Evolutionary conservation across 495 filamentous ascomycete genomes (phyloP).

Genomic region (Aspergillus nidulans): DNA sequence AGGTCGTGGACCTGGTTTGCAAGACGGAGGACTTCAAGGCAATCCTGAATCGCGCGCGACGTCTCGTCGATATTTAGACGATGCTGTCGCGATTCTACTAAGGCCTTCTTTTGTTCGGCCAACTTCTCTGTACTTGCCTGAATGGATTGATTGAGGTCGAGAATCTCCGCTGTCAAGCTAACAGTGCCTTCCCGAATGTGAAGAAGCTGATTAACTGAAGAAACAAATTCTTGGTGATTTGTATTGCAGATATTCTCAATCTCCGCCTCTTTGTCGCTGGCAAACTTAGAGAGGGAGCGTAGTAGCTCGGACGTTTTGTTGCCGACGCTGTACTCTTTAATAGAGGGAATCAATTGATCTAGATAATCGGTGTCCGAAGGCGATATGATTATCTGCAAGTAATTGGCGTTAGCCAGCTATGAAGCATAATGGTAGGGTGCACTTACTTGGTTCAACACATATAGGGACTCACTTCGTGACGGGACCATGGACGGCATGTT

Average conservation of each 20-base stretch:
- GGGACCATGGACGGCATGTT: constrained; percentile 29
- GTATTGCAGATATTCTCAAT: constrained; percentile 93
- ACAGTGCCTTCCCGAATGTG: constrained; percentile 86
- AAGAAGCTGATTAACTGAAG: constrained; percentile 87
- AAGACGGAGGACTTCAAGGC: constrained; percentile 82
- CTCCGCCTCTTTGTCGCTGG: constrained; percentile 78
- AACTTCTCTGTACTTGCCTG: constrained; percentile 93
- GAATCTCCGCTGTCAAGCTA: constrained; percentile 80
- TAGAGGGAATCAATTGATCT: constrained; percentile 87
- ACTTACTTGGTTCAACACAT: constrained; percentile 41
- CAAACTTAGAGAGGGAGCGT: constrained; percentile 72
- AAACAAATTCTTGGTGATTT: constrained; percentile 95
- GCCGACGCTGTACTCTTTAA: constrained; percentile 82
- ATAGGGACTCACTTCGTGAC: constrained; percentile 30
- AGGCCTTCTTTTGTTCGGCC: constrained; percentile 86
- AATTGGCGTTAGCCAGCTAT: constrained; percentile 1
- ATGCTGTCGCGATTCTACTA: constrained; percentile 86
- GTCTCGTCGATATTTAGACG: constrained; percentile 96
- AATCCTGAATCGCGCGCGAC: constrained; percentile 82
- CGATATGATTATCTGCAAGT: constrained; percentile 76
- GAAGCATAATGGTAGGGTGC: neutral
- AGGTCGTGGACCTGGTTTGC: constrained; percentile 95
- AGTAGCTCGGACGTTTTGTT: constrained; percentile 69
- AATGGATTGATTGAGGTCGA: constrained; percentile 88
- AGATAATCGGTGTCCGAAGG: constrained; percentile 91